A percentile compares a stretch with the other conserved stretches of the same genome.
These are phyloP conservation scores for Lipomyces yarrowii DNA, from an alignment of 1,139 yeast genomes.

Conservation along the genomic window DNA sequence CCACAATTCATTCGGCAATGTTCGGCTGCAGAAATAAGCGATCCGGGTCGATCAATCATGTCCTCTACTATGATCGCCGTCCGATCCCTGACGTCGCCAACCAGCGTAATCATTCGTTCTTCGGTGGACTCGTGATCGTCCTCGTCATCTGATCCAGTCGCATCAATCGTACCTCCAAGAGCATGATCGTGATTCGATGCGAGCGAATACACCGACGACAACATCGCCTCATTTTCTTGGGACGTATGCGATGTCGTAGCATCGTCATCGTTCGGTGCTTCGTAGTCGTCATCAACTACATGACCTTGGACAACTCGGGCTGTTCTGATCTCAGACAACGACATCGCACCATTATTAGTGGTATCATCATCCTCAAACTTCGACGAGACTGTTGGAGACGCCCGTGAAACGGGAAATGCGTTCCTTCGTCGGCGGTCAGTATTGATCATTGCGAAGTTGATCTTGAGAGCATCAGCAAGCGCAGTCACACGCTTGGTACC, in stretches of 20 bases:
- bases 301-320: constrained; percentile 97
- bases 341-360: constrained; percentile 55
- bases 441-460: constrained; percentile 98
- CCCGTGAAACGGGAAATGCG: constrained; percentile 55
- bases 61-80: constrained; percentile 95
- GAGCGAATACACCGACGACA: constrained; percentile 23
- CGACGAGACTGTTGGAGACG: constrained; percentile 22
- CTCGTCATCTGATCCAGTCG: constrained; percentile 73
- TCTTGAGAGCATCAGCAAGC: constrained; percentile 90
- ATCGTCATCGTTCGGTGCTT: constrained; percentile 40
- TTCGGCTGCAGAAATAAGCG: constrained; percentile 96
- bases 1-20: constrained; percentile 94
- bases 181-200: constrained; percentile 46
- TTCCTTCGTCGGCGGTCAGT: constrained; percentile 88
- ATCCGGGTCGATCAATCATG: constrained; percentile 92
- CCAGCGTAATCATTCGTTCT: constrained; percentile 90
- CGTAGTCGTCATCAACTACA: constrained; percentile 87
- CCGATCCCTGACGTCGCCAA: constrained; percentile 89
- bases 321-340: constrained; percentile 77
- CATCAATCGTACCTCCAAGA: constrained; percentile 83
- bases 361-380: constrained; percentile 46
- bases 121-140: constrained; percentile 69
- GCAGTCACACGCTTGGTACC: constrained; percentile 98
- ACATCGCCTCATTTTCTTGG: constrained; percentile 21
- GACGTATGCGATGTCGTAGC: constrained; percentile 31